phyloP scores from a whole-genome alignment of 208 protist genomes.

The Trypanosoma avium region DNA sequence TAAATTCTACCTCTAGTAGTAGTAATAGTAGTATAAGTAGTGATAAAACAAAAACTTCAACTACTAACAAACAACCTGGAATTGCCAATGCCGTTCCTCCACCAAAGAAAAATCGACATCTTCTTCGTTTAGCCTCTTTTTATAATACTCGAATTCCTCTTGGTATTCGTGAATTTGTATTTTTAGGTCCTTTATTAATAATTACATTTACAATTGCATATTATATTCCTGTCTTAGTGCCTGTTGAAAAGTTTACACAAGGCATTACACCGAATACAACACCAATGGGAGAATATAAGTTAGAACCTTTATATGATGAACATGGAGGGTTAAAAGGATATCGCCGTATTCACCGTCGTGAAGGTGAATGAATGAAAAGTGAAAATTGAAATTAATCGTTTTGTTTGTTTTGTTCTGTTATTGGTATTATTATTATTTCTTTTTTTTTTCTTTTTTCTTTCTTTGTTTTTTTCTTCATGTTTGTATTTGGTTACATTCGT shows the following conservation, averaged over 20 bases:
- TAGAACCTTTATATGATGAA: slow-evolving; percentile 83
- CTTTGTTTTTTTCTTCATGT: too few relatives aligned
- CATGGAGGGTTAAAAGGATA: slow-evolving; percentile 70
- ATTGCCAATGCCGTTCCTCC: slow-evolving; percentile 70
- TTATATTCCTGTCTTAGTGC: slow-evolving; percentile 56
- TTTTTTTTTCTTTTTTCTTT: too few relatives aligned
- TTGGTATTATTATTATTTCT: slow-evolving; percentile 1
- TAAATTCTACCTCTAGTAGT: background rate
- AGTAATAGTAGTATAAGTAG: background rate
- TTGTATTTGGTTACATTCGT: too few relatives aligned
- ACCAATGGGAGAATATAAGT: slow-evolving; percentile 72
- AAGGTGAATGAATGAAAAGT: background rate
- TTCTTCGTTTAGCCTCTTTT: slow-evolving; percentile 64
- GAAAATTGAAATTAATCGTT: background rate
- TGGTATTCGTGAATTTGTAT: slow-evolving; percentile 84
- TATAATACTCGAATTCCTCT: slow-evolving; percentile 83
- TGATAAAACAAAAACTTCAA: background rate
- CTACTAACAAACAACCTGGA: slow-evolving; percentile 21
- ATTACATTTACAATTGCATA: slow-evolving; percentile 73
- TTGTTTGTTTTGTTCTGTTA: background rate
- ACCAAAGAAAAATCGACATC: slow-evolving; percentile 68
- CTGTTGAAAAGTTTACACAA: slow-evolving; percentile 73
- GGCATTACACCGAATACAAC: slow-evolving; percentile 60
- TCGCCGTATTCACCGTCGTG: slow-evolving; percentile 46
- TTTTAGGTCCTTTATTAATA: slow-evolving; percentile 62